Conservation (phyloP, 2,329 filamentous ascomycete genomes). For the Diaporthe helianthi region DNA sequence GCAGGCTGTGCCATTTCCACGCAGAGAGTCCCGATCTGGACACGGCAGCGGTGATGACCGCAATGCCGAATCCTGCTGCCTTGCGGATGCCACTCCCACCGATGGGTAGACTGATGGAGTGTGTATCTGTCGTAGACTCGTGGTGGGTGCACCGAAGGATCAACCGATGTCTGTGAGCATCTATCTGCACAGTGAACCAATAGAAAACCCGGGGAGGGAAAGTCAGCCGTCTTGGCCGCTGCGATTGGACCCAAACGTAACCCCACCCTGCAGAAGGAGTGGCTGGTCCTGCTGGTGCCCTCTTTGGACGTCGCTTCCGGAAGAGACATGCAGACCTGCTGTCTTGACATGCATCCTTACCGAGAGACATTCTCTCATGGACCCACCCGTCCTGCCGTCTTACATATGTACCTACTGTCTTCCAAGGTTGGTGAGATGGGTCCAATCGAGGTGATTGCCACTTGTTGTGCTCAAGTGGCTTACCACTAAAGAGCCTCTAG, state of each 20-base stretch:
- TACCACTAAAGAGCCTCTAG: conserved; percentile 16
- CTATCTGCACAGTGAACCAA: too few relatives aligned
- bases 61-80: conserved; percentile 21
- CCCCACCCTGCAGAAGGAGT: conserved; percentile 18
- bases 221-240: conserved; percentile 7
- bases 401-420: too few relatives aligned
- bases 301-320: background rate
- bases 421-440: background rate
- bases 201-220: background rate
- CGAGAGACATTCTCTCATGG: conserved; percentile 12
- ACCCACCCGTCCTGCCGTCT: too few relatives aligned
- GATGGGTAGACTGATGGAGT: conserved; percentile 2
- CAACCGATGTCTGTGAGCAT: conserved; percentile 12
- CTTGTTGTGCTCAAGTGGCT: conserved; percentile 7
- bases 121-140: conserved; percentile 1
- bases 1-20: background rate
- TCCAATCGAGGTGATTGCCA: conserved; percentile 7
- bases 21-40: conserved; percentile 1
- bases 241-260: conserved; percentile 3
- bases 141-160: conserved; percentile 10
- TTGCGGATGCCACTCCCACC: background rate
- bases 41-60: conserved; percentile 5
- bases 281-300: conserved; percentile 3
- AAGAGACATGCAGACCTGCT: background rate
- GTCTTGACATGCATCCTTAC: conserved; percentile 21